Base-by-base conservation (phyloP, 2,329 filamentous ascomycete species). In the Ascomycota sp. region DNA sequence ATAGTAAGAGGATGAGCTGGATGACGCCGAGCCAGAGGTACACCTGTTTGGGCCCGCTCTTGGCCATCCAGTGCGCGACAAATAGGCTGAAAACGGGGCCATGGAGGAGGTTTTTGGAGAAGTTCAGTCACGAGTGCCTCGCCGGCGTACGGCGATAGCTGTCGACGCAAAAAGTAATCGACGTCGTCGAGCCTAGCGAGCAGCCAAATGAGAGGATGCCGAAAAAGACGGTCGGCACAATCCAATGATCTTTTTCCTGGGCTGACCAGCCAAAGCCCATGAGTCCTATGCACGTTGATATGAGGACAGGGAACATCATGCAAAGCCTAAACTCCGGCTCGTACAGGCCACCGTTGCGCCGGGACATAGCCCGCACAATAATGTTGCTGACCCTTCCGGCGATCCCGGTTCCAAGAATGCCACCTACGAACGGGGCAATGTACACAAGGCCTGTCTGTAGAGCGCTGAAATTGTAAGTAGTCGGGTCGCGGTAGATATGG, bases 191-290 rank as follows among this genome's bases (percentile, higher is more conserved):
- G 1, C 82, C 86, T 2, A 95, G 61, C 3, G 78, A 79, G 53
- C 86, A 94, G 1, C 86, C 89, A 44, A 95, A 94, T 1, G 80
- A 89, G 21, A 93, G 73, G 28, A 94, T 51, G 6, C 86, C 86
- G 39, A 95, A 94, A 55, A 95, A 94, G 4, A 92, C 48, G 0
- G 86, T 94, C 0, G 89, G 89, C 0, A 93, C 80, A 30, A 93
- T 91, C 79, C 80, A 95, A 15, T 65, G 60, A 43, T 94, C 71
- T 17, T 61, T 61, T 33, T 74, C 64, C 36, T 81, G 51, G 0
- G 77, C 81, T 8, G 77, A 83, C 89, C 86, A 95, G n/a, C 86
- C 86, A 44, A 89, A 95, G 2, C 83, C 86, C 73, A 94, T 92
- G 11, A 95, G 65, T 0, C 89, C 89, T 21, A 86, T 70, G 1